Conservation (phyloP, 768 basidiomycete species). For the Pleurotus djamor region DNA sequence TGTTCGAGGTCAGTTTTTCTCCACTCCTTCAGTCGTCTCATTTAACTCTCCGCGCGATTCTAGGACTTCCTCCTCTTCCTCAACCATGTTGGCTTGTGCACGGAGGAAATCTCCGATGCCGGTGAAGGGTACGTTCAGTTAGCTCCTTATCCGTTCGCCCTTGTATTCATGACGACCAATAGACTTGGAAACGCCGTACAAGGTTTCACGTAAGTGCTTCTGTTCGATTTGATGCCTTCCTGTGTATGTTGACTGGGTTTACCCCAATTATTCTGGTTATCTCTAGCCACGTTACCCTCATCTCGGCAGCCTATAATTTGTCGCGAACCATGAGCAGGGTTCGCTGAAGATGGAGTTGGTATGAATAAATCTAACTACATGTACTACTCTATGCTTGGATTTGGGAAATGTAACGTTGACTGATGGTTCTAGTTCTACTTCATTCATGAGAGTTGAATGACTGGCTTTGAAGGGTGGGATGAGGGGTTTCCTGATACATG, state of each 20-base stretch:
- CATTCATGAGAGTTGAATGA: too few relatives aligned
- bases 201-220: constrained; percentile 74
- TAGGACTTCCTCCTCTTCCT: constrained; percentile 79
- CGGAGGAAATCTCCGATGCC: constrained; percentile 81
- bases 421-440: too few relatives aligned
- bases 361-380: too few relatives aligned
- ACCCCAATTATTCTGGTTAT: too few relatives aligned
- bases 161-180: background rate
- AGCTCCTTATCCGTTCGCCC: background rate
- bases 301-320: constrained; percentile 82
- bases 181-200: constrained; percentile 88
- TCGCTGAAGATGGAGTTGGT: background rate
- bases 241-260: background rate
- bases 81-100: constrained; percentile 86
- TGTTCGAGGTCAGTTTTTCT: constrained; percentile 74
- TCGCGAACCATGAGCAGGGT: constrained; percentile 53
- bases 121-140: constrained; percentile 69
- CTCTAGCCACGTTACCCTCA: constrained; percentile 75
- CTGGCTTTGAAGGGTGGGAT: too few relatives aligned
- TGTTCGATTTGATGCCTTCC: background rate
- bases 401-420: too few relatives aligned
- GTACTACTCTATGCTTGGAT: too few relatives aligned
- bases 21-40: background rate
- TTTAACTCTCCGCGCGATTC: background rate
- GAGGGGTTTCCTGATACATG: too few relatives aligned